Evolutionary conservation across 495 filamentous ascomycete genomes (phyloP), one percentile per base, ranked within the genome.

Genomic region (Penicillium manginii): DNA sequence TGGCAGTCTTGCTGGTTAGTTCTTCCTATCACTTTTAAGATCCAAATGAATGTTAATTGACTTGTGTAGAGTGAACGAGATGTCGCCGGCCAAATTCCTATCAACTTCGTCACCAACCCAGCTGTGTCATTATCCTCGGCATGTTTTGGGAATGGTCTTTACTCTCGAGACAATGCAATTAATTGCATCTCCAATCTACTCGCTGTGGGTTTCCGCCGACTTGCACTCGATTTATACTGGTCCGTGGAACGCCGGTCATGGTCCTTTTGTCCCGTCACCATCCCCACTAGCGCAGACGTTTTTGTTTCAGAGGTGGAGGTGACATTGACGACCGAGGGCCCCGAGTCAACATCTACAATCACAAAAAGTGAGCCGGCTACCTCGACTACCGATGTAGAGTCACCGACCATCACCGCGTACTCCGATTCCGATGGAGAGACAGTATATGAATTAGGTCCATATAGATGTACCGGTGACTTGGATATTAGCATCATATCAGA

Each of bases 161-260:
- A 82, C 65, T 79, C 82, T 52, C 70, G 76, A 60, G 61, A 63
- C 9, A 67, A 70, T 4, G 78, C 78, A 7, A 71, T 68, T 15
- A 72, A 73, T 62, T 89, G 86, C 64, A 62, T 88, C 17, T 87
- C 85, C 3, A 87, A 86, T 62, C 72, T 89, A 2, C 73, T 89
- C 3, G 77, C 82, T 1, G 70, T 78, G 9, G 84, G 83, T n/a
- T 88, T 83, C 57, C 75, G 79, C 31, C 77, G 83, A 50, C 79
- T 88, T 31, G 66, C 82, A 32, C 65, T 87, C n/a, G 86, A 89
- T 64, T 53, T 88, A 6, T 89, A 86, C 62, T 89, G 86, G 86
- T 87, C 86, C 53, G 54, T 73, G 17, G 71, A 66, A 26, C 72
- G 76, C 31, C 71, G 70, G 21, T 54, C 71, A 29, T 88, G 85